phyloP scores from a whole-genome alignment of 2,329 filamentous ascomycete species.

The Epichloe scottii region DNA sequence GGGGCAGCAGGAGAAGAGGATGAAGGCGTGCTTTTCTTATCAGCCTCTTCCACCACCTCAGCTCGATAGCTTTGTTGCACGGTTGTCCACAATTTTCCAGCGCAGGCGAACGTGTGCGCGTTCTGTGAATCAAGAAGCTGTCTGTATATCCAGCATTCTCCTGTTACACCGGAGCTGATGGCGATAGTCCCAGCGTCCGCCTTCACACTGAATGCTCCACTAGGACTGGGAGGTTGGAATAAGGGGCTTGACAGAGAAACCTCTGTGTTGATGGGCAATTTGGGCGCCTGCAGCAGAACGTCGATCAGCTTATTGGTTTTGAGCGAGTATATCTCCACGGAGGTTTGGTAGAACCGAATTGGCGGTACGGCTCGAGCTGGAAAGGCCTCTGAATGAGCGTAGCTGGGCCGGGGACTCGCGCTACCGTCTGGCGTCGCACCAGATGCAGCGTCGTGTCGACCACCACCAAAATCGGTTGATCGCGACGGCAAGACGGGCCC shows the following conservation, averaged over 20 bases:
- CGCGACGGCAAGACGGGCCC: slow-evolving; percentile 49
- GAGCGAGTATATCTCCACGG: slow-evolving; percentile 80
- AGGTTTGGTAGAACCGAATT: slow-evolving; percentile 65
- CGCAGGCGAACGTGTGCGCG: slow-evolving; percentile 44
- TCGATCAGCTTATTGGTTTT: slow-evolving; percentile 59
- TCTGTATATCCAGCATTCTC: slow-evolving; percentile 72
- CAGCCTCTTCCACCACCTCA: slow-evolving; percentile 34
- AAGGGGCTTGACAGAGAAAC: slow-evolving; percentile 47
- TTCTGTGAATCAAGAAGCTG: slow-evolving; percentile 33
- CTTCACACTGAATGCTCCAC: slow-evolving; percentile 61
- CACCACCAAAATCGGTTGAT: slow-evolving; percentile 21
- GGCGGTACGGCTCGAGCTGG: slow-evolving; percentile 22
- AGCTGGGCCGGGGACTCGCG: slow-evolving; percentile 28
- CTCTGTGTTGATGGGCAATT: slow-evolving; percentile 42
- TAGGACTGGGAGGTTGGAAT: slow-evolving; percentile 56
- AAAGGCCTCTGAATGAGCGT: slow-evolving; percentile 24
- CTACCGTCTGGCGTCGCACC: slow-evolving; percentile 27
- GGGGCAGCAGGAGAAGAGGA: slow-evolving; percentile 14
- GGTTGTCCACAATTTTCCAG: slow-evolving; percentile 87
- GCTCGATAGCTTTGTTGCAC: slow-evolving; percentile 50
- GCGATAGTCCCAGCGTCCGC: slow-evolving; percentile 60
- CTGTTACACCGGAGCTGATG: slow-evolving; percentile 68
- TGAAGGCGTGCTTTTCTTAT: slow-evolving; percentile 24
- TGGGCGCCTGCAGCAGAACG: slow-evolving; percentile 59
- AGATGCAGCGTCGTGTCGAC: slow-evolving; percentile 25